Percentiles rank a stretch among this genome's conserved stretches.
Evolutionary conservation across 2,329 filamentous ascomycete genomes (phyloP).

Genomic region (Hyphodiscus sp.): DNA sequence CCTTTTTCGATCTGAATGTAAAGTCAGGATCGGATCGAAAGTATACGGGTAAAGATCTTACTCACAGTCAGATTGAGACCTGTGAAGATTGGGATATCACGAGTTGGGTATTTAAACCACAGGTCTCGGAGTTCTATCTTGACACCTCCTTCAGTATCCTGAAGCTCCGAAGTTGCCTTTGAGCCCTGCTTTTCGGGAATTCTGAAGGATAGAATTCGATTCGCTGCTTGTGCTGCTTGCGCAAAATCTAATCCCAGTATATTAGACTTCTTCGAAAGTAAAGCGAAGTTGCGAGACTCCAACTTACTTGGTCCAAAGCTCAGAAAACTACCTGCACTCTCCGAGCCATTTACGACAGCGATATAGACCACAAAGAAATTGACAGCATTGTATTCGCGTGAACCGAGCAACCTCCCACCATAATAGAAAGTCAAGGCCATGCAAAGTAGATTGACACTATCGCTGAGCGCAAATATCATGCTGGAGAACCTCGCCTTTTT

Average conservation of each 20-base stretch:
- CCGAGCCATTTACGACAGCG: conserved; percentile 44
- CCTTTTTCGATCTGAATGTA: conserved; percentile 43
- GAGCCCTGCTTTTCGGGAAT: conserved; percentile 1
- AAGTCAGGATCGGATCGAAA: conserved; percentile 6
- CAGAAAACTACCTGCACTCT: conserved; percentile 47
- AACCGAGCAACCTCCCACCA: conserved; percentile 10
- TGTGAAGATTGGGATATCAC: conserved; percentile 50
- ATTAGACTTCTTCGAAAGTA: neutral
- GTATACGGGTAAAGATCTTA: neutral
- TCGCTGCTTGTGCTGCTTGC: conserved; percentile 51
- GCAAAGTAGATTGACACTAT: conserved; percentile 48
- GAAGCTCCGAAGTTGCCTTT: conserved; percentile 12
- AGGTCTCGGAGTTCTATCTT: conserved; percentile 51
- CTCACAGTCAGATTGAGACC: conserved; percentile 50
- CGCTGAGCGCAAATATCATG: conserved; percentile 46
- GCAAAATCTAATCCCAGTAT: conserved; percentile 38
- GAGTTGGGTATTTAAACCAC: conserved; percentile 54
- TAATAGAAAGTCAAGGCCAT: conserved; percentile 55
- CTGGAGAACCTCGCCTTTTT: conserved; percentile 41
- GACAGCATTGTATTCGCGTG: conserved; percentile 34
- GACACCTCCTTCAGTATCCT: conserved; percentile 37
- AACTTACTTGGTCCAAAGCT: conserved; percentile 38
- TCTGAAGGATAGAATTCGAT: conserved; percentile 45
- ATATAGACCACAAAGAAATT: conserved; percentile 51
- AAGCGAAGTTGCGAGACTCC: neutral